Conservation (phyloP, 768 basidiomycete species). For the Dacryopinax primogenitus region DNA sequence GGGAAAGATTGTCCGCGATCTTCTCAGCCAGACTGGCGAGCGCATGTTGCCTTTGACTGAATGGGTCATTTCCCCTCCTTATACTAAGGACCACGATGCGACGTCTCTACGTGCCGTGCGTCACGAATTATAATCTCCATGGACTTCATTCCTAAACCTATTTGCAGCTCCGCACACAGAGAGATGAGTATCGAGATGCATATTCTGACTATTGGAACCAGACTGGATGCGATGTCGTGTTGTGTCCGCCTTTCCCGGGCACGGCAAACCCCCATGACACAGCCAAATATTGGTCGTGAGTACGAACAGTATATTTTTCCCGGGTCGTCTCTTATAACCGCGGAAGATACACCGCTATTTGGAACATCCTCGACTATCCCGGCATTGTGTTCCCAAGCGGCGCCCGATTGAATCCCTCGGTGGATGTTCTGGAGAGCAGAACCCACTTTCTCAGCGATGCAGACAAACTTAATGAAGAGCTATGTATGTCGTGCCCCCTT, state of each 20-base stretch:
- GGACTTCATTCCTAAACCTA: too few species aligned
- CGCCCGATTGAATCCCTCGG: constrained; percentile 4
- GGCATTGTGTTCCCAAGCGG: constrained; percentile 21
- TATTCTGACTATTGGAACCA: constrained; percentile 9
- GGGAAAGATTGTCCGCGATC: constrained; percentile 3
- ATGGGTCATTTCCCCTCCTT: constrained; percentile 4
- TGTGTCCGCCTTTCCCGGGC: constrained; percentile 8
- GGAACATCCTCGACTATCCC: constrained; percentile 23
- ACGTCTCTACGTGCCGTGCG: constrained; percentile 1
- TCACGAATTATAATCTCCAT: not conserved
- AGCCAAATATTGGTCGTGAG: constrained; percentile 14
- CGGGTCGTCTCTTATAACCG: not conserved
- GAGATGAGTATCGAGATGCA: not conserved
- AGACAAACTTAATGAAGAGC: constrained; percentile 8
- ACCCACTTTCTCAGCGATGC: constrained; percentile 14
- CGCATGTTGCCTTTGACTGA: not conserved
- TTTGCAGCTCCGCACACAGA: not conserved
- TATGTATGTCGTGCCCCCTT: not conserved
- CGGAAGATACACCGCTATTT: constrained; percentile 23
- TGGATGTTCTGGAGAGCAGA: constrained; percentile 12
- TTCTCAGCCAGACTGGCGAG: constrained; percentile 15
- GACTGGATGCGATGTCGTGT: constrained; percentile 10
- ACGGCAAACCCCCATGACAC: constrained; percentile 12
- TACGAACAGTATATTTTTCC: not conserved
- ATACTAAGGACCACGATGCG: constrained; percentile 5